A percentile compares a stretch with the other conserved stretches of the same genome.
Conservation (phyloP, 1,139 yeast species). For the Hyphopichia fennica region DNA sequence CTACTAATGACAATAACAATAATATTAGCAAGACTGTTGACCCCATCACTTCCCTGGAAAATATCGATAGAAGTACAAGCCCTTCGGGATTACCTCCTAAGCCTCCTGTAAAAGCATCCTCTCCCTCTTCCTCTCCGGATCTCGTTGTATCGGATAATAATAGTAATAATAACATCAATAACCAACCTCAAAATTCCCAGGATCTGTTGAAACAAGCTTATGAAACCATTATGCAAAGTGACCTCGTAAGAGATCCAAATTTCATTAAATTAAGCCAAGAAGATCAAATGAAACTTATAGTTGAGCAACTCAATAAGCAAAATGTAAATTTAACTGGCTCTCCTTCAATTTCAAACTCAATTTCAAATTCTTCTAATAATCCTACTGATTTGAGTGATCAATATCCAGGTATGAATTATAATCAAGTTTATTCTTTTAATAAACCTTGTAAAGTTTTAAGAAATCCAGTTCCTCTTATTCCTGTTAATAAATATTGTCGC, state of each 20-base stretch:
- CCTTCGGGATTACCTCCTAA: conserved; percentile 29
- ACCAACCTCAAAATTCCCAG: not conserved
- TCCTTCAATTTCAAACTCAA: not conserved
- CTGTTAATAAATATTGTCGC: conserved; percentile 49
- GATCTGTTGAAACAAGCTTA: conserved; percentile 28
- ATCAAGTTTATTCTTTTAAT: conserved; percentile 43
- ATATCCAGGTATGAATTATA: conserved; percentile 24
- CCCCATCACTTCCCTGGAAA: not conserved
- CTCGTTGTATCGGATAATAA: not conserved
- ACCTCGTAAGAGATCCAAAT: conserved; percentile 29
- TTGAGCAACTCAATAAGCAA: conserved; percentile 26
- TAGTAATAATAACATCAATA: conserved; percentile 4
- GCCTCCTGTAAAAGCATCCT: conserved; percentile 24
- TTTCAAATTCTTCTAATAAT: conserved; percentile 9
- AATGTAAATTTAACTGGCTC: conserved; percentile 22
- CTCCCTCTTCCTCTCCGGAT: conserved; percentile 1
- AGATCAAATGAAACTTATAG: conserved; percentile 35
- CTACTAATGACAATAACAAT: conserved; percentile 2
- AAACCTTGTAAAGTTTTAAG: conserved; percentile 36
- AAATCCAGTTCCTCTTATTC: conserved; percentile 43
- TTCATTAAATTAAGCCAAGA: conserved; percentile 29
- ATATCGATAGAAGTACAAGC: conserved; percentile 6
- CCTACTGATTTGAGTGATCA: not conserved
- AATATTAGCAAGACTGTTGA: conserved; percentile 1
- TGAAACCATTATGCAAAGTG: conserved; percentile 35